phyloP scores from a whole-genome alignment of 2,329 filamentous ascomycete genomes.

The Aureobasidium lini region DNA sequence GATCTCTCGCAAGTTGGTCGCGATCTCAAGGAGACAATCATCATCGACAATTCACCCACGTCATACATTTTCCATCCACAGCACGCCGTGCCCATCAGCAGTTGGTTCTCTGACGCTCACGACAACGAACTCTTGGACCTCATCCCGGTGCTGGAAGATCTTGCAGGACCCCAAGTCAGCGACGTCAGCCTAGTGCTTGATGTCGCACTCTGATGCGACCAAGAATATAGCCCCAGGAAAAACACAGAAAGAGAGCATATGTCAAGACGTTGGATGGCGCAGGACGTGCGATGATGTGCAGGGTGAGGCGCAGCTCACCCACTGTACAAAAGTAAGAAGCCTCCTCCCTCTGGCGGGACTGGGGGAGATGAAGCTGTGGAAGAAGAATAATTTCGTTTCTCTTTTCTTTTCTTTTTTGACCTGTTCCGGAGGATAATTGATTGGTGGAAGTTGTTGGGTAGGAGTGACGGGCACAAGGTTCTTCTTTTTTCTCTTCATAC shows the following conservation, averaged over 20 bases:
- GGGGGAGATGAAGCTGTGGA: conserved; percentile 4
- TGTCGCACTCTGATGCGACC: conserved; percentile 50
- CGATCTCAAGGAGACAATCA: conserved; percentile 94
- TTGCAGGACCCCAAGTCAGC: conserved; percentile 78
- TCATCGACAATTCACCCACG: conserved; percentile 98
- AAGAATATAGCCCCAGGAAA: not conserved
- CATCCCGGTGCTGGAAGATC: conserved; percentile 95
- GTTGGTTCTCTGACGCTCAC: conserved; percentile 99
- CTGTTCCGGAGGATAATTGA: conserved; percentile 6
- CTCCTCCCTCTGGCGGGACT: conserved; percentile 10
- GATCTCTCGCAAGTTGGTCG: conserved; percentile 95
- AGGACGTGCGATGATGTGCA: conserved; percentile 1
- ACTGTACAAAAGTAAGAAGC: conserved; percentile 10
- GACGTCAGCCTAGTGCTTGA: conserved; percentile 98
- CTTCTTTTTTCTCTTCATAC: conserved; percentile 1
- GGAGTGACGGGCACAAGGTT: not conserved
- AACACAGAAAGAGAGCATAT: not conserved
- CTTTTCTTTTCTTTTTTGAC: not conserved
- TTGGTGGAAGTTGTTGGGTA: conserved; percentile 9
- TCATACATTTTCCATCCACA: conserved; percentile 99
- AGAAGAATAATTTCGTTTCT: conserved; percentile 13
- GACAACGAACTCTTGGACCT: conserved; percentile 97
- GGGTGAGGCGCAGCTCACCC: conserved; percentile 7
- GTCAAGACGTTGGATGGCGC: conserved; percentile 10
- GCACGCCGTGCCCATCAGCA: conserved; percentile 97